phyloP scores from a whole-genome alignment of 768 basidiomycete species.

The Suillus brevipes region DNA sequence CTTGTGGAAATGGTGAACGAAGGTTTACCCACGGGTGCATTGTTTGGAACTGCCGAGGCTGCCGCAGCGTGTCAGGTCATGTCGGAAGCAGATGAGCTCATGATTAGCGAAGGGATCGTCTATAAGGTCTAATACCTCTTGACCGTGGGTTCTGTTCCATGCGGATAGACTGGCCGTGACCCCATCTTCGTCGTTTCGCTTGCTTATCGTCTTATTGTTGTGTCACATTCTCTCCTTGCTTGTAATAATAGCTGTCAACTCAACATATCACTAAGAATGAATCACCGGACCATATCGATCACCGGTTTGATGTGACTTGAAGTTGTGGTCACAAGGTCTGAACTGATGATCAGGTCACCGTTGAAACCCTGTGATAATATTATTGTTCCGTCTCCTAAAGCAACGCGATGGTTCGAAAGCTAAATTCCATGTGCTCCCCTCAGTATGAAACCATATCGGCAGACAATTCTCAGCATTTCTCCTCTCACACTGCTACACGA shows the following conservation, averaged over 20 bases:
- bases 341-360: too few species aligned
- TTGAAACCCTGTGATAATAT: neutral
- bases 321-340: neutral
- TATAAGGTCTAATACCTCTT: constrained; percentile 65
- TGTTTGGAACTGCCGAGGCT: constrained; percentile 85
- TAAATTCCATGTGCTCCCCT: neutral
- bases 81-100: constrained; percentile 71
- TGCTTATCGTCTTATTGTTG: constrained; percentile 9
- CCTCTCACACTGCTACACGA: constrained; percentile 1
- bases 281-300: neutral
- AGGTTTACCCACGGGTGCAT: constrained; percentile 60
- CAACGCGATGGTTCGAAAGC: neutral
- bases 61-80: constrained; percentile 70
- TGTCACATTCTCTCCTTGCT: constrained; percentile 6
- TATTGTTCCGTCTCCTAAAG: neutral
- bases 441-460: neutral
- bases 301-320: neutral
- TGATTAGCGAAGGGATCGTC: constrained; percentile 84
- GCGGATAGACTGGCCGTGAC: neutral
- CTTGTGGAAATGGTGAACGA: constrained; percentile 77
- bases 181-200: constrained; percentile 2
- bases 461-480: neutral
- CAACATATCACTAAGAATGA: neutral
- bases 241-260: constrained; percentile 4
- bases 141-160: neutral